Evolutionary conservation across 2,329 filamentous ascomycete species (phyloP).

Genomic region (Talaromyces marneffei): DNA sequence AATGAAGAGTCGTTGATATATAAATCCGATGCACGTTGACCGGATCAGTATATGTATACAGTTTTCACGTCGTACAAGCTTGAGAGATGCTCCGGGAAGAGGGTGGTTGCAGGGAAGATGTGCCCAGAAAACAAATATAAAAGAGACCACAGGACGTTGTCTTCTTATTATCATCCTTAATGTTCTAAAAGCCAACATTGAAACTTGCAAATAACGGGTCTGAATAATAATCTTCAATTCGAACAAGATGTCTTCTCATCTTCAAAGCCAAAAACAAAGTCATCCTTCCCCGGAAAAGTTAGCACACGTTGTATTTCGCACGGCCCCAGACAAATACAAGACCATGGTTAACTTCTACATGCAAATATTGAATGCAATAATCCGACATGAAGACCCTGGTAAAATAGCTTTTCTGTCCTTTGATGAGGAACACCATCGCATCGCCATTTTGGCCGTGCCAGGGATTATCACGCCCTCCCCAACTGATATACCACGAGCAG

Average conservation of each 20-base stretch:
- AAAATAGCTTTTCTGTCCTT: slow-evolving; percentile 38
- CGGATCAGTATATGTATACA: background rate
- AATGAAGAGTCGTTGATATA: background rate
- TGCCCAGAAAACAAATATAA: background rate
- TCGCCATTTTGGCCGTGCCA: slow-evolving; percentile 36
- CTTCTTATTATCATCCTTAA: background rate
- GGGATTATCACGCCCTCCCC: slow-evolving; percentile 34
- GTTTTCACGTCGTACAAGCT: background rate
- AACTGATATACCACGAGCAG: slow-evolving; percentile 24
- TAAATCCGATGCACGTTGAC: background rate
- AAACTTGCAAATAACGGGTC: background rate
- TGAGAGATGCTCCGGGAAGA: background rate
- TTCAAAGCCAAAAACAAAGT: background rate
- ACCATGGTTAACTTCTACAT: slow-evolving; percentile 35
- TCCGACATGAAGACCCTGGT: slow-evolving; percentile 21
- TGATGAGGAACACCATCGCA: slow-evolving; percentile 47
- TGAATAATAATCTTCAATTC: background rate
- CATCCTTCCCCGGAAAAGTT: slow-evolving; percentile 1
- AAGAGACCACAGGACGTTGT: background rate
- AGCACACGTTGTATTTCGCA: slow-evolving; percentile 25
- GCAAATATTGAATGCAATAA: slow-evolving; percentile 32
- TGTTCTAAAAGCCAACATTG: too few species aligned
- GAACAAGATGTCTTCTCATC: background rate
- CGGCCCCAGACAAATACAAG: slow-evolving; percentile 20
- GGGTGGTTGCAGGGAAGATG: background rate